Percentiles rank a stretch among this genome's conserved stretches.
These are phyloP conservation scores for Populus nigra DNA, from an alignment of 345 rosid species.

Conservation along the genomic window DNA sequence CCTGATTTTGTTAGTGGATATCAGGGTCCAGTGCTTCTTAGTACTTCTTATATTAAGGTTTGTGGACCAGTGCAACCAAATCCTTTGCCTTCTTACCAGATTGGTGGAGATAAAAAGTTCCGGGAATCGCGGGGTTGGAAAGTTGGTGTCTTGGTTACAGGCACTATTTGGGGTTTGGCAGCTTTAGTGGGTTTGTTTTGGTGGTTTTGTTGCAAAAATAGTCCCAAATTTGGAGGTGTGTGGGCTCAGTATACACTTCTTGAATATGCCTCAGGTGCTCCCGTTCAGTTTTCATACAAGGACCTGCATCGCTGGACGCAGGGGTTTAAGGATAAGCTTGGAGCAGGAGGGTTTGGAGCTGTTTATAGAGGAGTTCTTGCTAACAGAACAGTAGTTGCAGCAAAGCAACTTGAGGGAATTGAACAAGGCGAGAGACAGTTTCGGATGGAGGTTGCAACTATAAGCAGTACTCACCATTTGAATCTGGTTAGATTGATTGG, in stretches of 20 bases:
- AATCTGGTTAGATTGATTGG: conserved; percentile 22
- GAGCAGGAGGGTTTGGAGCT: conserved; percentile 19
- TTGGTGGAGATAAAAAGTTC: conserved; percentile 14
- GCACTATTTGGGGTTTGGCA: conserved; percentile 31
- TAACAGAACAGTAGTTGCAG: conserved; percentile 13
- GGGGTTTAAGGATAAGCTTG: conserved; percentile 27
- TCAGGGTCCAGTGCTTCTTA: conserved; percentile 41
- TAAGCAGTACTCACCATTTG: conserved; percentile 28
- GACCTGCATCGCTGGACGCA: conserved; percentile 15
- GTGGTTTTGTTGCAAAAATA: conserved; percentile 50
- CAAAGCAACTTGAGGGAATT: conserved; percentile 21
- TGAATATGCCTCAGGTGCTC: conserved; percentile 60
- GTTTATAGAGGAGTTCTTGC: conserved; percentile 19
- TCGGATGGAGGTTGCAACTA: conserved; percentile 23
- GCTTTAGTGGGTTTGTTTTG: conserved; percentile 42
- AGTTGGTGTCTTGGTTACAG: conserved; percentile 31
- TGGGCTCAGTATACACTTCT: conserved; percentile 48
- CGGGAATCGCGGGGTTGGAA: conserved; percentile 36
- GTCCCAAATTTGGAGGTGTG: conserved; percentile 33
- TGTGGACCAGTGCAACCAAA: conserved; percentile 48
- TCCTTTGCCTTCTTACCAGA: conserved; percentile 18
- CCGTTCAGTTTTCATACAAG: conserved; percentile 20
- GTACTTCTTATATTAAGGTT: conserved; percentile 59
- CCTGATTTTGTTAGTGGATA: conserved; percentile 55
- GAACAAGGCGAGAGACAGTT: conserved; percentile 28